A percentile compares a stretch with the other conserved stretches of the same genome.
Conservation (phyloP, 2,329 filamentous ascomycete species). For the Aspergillus glaucus region DNA sequence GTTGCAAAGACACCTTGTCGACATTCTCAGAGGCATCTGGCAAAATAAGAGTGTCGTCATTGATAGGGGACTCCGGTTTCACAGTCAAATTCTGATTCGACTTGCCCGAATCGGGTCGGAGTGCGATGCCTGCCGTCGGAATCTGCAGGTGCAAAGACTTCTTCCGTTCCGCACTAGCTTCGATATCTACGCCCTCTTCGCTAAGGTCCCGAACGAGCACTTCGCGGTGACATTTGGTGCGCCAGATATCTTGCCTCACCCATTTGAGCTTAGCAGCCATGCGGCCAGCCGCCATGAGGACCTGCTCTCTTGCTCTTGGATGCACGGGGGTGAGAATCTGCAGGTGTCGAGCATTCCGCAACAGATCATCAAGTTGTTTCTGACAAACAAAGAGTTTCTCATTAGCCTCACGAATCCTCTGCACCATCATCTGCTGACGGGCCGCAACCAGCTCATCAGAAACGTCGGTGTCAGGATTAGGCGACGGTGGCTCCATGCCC, state of each 20-base stretch:
- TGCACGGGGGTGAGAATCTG: conserved; percentile 85
- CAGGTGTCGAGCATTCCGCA: conserved; percentile 85
- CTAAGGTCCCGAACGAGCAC: conserved; percentile 80
- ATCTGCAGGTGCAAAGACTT: conserved; percentile 13
- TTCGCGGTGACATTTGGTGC: conserved; percentile 81
- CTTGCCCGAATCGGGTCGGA: conserved; percentile 10
- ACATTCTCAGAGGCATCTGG: conserved; percentile 9
- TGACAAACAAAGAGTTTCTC: conserved; percentile 67
- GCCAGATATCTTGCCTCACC: conserved; percentile 92
- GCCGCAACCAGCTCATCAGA: conserved; percentile 79
- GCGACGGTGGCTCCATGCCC: conserved; percentile 62
- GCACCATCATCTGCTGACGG: conserved; percentile 71
- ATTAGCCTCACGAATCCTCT: conserved; percentile 77
- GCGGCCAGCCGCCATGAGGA: conserved; percentile 76
- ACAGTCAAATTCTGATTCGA: conserved; percentile 1
- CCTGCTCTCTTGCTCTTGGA: conserved; percentile 77
- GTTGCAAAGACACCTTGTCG: conserved; percentile 17
- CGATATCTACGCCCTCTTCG: conserved; percentile 52
- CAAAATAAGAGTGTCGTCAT: conserved; percentile 6
- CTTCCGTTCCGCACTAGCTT: conserved; percentile 19
- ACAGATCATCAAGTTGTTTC: conserved; percentile 71
- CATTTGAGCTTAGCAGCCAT: conserved; percentile 87
- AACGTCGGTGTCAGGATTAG: conserved; percentile 69
- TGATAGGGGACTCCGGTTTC: conserved; percentile 9
- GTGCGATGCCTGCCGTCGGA: conserved; percentile 7